Evolutionary conservation across 192 early-diverging fungal species (phyloP).

Genomic region (Linnemannia zychae): DNA sequence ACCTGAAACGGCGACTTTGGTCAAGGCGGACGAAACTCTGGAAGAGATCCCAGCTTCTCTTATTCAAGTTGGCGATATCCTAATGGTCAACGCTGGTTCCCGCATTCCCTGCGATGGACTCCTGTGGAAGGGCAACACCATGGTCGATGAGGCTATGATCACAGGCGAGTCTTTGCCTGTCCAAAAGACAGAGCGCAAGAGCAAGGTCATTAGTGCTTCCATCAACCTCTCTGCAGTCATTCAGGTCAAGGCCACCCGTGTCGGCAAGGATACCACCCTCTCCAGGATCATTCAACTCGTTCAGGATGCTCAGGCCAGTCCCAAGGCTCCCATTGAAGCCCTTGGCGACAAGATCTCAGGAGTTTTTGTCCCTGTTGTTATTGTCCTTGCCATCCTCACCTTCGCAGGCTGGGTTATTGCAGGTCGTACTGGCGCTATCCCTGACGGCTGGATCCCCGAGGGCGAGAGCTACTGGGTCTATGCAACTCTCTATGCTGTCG

Average conservation of each 20-base stretch:
- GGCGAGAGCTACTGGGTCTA: conserved; percentile 63
- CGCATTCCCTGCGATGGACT: conserved; percentile 83
- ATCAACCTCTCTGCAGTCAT: conserved; percentile 72
- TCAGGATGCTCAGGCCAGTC: conserved; percentile 73
- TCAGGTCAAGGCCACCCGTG: conserved; percentile 73
- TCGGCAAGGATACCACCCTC: conserved; percentile 74
- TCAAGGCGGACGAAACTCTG: conserved; percentile 54
- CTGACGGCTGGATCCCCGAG: conserved; percentile 58
- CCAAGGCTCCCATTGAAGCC: conserved; percentile 74
- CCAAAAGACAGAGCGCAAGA: conserved; percentile 64
- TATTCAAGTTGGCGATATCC: conserved; percentile 77
- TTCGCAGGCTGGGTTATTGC: conserved; percentile 70
- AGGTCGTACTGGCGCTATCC: conserved; percentile 41
- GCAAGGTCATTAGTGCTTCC: conserved; percentile 70
- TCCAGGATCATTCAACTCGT: conserved; percentile 74
- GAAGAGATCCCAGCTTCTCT: conserved; percentile 49
- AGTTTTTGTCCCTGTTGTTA: conserved; percentile 74
- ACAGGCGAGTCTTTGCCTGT: conserved; percentile 86
- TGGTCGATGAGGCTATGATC: conserved; percentile 84
- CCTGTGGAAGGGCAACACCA: conserved; percentile 64
- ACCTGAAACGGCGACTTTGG: conserved; percentile 77
- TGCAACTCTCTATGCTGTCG: conserved; percentile 68
- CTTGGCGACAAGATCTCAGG: conserved; percentile 73
- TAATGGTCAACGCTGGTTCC: conserved; percentile 76
- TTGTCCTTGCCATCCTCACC: conserved; percentile 68